Evolutionary conservation across 1,284 basidiomycete species (phyloP).

Genomic region (Melampsora abietis-canadensis): DNA sequence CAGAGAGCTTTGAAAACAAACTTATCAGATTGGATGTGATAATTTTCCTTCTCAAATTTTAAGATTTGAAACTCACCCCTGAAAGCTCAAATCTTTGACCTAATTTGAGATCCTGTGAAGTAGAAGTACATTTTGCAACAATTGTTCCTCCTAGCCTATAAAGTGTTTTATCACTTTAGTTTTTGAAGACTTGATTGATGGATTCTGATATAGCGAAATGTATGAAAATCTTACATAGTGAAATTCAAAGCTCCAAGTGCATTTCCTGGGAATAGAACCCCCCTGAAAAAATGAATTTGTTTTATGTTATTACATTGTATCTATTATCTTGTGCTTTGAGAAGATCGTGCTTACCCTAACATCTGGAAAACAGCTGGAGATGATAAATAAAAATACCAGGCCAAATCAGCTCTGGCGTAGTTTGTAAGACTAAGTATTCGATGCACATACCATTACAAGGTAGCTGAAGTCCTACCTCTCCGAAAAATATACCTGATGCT

Average conservation of each 20-base stretch:
- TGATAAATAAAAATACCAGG: not conserved
- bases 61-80: not conserved
- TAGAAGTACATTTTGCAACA: not conserved
- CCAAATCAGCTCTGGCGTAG: too few species aligned
- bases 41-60: too few species aligned
- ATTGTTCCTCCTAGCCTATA: not conserved
- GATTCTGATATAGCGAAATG: not conserved
- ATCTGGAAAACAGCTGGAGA: not conserved
- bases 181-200: not conserved
- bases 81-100: not conserved
- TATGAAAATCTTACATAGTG: constrained; percentile 22
- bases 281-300: constrained; percentile 5
- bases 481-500: not conserved
- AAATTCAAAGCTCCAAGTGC: constrained; percentile 33
- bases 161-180: constrained; percentile 8
- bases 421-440: not conserved
- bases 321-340: not conserved
- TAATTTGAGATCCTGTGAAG: not conserved
- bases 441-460: constrained; percentile 1
- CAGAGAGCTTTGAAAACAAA: constrained; percentile 2
- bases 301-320: not conserved
- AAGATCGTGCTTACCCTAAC: not conserved
- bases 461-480: not conserved
- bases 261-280: constrained; percentile 40
- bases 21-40: not conserved